These are phyloP conservation scores for Prunus davidiana DNA, from an alignment of 306 rosid species.

Conservation along the genomic window DNA sequence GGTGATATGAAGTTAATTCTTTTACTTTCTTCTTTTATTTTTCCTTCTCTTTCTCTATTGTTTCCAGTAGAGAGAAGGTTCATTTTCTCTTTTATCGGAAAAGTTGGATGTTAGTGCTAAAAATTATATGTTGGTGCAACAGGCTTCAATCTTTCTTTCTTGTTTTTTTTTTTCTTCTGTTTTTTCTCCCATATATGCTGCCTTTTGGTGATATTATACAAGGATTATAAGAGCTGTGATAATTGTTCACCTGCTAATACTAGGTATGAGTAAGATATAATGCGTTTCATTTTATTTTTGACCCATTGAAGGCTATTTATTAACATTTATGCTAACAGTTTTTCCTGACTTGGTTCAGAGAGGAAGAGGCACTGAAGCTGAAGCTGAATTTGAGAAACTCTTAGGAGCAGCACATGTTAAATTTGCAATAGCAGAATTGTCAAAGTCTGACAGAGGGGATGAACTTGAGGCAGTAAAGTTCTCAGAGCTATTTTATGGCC, in stretches of 20 bases:
- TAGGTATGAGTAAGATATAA: not conserved
- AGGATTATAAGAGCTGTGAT: not conserved
- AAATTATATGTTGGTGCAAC: not conserved
- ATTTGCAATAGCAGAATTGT: constrained; percentile 65
- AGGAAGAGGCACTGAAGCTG: constrained; percentile 76
- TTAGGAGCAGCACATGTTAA: constrained; percentile 69
- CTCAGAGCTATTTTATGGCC: constrained; percentile 55
- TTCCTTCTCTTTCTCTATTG: not conserved
- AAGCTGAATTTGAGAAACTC: constrained; percentile 68
- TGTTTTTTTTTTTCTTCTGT: not conserved
- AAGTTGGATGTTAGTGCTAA: not conserved
- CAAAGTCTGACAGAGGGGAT: constrained; percentile 63
- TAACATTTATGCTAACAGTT: constrained; percentile 14
- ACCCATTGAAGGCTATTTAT: constrained; percentile 6
- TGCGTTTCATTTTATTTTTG: constrained; percentile 4
- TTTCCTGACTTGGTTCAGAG: constrained; percentile 46
- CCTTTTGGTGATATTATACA: not conserved
- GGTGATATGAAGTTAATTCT: not conserved
- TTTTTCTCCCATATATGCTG: not conserved
- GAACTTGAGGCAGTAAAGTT: constrained; percentile 44
- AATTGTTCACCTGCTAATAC: not conserved
- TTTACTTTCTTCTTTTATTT: not conserved
- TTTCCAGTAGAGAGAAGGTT: not conserved
- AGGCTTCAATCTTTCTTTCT: not conserved
- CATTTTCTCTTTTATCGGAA: not conserved